A percentile compares a stretch with the other conserved stretches of the same genome.
Conservation (phyloP, 495 filamentous ascomycete genomes). For the Aspergillus leporis region DNA sequence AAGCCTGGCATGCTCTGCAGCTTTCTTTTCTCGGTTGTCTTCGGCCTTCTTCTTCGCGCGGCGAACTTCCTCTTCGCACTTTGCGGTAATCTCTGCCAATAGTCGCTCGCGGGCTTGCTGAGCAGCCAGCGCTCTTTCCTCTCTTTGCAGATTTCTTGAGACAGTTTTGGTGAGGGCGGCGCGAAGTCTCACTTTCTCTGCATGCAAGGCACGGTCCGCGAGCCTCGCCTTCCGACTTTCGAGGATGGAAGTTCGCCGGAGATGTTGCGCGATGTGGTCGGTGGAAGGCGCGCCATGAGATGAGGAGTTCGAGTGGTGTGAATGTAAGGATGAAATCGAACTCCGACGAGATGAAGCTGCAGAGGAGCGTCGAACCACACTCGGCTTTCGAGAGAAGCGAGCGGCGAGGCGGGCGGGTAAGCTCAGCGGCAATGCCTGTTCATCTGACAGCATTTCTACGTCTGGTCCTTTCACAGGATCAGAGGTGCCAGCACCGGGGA, state of each 20-base stretch:
- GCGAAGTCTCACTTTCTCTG: conserved; percentile 91
- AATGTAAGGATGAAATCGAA: conserved; percentile 85
- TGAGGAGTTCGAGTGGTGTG: conserved; percentile 64
- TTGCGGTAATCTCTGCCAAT: conserved; percentile 87
- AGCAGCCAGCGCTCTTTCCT: conserved; percentile 86
- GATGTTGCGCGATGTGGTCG: conserved; percentile 83
- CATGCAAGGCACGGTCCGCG: conserved; percentile 90
- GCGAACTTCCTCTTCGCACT: conserved; percentile 92
- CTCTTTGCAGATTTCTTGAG: conserved; percentile 61
- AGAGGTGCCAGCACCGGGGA: conserved; percentile 42
- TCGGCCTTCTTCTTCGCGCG: conserved; percentile 91
- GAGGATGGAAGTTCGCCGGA: conserved; percentile 87
- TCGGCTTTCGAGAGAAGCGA: conserved; percentile 74
- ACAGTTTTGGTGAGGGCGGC: conserved; percentile 83
- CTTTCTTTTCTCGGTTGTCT: conserved; percentile 86
- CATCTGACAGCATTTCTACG: conserved; percentile 50
- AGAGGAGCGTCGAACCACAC: conserved; percentile 75
- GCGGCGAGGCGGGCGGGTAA: conserved; percentile 84
- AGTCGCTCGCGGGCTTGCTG: conserved; percentile 88
- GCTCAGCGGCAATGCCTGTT: conserved; percentile 47
- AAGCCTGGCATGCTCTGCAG: conserved; percentile 77
- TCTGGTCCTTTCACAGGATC: conserved; percentile 33
- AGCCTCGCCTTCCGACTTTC: conserved; percentile 91
- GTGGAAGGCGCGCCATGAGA: conserved; percentile 68
- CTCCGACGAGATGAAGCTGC: conserved; percentile 85